Evolutionary conservation across 1,284 basidiomycete genomes (phyloP).

Genomic region (Ustilago shanxiensis): DNA sequence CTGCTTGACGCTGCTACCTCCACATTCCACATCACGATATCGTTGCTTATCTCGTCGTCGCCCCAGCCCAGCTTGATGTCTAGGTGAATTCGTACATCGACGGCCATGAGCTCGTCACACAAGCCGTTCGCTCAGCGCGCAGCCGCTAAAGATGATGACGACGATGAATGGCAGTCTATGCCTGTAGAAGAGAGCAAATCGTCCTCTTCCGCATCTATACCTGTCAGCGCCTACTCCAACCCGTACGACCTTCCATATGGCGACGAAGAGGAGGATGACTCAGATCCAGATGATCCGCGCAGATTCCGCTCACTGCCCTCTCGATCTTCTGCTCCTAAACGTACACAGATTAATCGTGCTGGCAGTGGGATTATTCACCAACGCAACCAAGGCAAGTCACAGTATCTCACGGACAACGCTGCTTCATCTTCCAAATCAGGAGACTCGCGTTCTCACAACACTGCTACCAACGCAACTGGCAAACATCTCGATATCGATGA

Average conservation of each 20-base stretch:
- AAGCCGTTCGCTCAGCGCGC: neutral
- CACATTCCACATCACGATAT: neutral
- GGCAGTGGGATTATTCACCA: conserved; percentile 30
- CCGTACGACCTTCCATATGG: conserved; percentile 41
- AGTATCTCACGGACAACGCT: conserved; percentile 24
- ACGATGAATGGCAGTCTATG: conserved; percentile 66
- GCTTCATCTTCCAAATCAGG: conserved; percentile 11
- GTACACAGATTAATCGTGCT: conserved; percentile 18
- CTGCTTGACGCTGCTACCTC: neutral
- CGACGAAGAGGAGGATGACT: conserved; percentile 50
- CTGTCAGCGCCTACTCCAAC: conserved; percentile 33
- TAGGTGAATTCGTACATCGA: neutral
- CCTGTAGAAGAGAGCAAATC: conserved; percentile 31
- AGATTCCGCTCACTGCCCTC: conserved; percentile 44
- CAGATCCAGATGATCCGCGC: conserved; percentile 50
- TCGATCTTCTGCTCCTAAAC: conserved; percentile 23
- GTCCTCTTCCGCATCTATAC: conserved; percentile 13
- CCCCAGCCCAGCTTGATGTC: conserved; percentile 19
- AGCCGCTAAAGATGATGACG: conserved; percentile 23
- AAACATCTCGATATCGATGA: conserved; percentile 66
- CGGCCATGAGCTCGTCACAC: conserved; percentile 41
- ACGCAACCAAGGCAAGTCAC: conserved; percentile 15
- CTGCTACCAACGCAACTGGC: conserved; percentile 61
- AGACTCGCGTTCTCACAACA: conserved; percentile 16
- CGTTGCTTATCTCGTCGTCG: neutral